Evolutionary conservation across 768 basidiomycete genomes (phyloP), one percentile per base, ranked within the genome.

Genomic region (Vishniacozyma victoriae): DNA sequence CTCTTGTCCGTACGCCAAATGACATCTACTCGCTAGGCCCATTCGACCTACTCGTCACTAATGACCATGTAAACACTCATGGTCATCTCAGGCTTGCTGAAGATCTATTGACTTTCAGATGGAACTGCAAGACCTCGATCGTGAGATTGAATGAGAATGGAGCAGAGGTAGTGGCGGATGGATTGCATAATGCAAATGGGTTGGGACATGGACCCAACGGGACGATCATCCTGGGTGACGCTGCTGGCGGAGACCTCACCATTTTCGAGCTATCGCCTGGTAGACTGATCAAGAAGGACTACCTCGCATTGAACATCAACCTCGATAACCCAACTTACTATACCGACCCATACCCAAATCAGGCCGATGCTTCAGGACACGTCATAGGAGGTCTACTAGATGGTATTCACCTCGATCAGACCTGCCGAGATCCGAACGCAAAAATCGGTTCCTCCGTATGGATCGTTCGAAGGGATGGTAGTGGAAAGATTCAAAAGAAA

Each of bases 281-380:
- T 5, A 16, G 5, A 5, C 35, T 47, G 23, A 44, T 7, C 5
- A 45, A 36, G 6, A 44, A 24, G 23, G 41, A 49, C 16, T 40
- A 44, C 1, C 29, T 57, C 25, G 26, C 35, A 13, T 25, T 56
- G 22, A 19, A 19, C 20, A 58, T 19, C 35, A 56, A 50, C 14
- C 44, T 63, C 43, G 61, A 63, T 24, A 63, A 63, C 41, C 61
- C 61, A 4, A 50, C 54, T 15, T 63, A 47, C 52, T 56, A 35
- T 23, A 6, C 19, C 9, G 51, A 56, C 37, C 49, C 50, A 3
- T 50, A 48, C 46, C 29, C 55, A 11, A 53, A 19, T 20, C 31
- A 19, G 9, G 15, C 24, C 22, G 50, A 39, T 46, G 15, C 27
- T 12, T 52, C 55, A 2, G 50, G 27, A 15, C 41, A 48, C 37